Evolutionary conservation across 441 rosid genomes (phyloP).

Genomic region (Pelargonium australe): DNA sequence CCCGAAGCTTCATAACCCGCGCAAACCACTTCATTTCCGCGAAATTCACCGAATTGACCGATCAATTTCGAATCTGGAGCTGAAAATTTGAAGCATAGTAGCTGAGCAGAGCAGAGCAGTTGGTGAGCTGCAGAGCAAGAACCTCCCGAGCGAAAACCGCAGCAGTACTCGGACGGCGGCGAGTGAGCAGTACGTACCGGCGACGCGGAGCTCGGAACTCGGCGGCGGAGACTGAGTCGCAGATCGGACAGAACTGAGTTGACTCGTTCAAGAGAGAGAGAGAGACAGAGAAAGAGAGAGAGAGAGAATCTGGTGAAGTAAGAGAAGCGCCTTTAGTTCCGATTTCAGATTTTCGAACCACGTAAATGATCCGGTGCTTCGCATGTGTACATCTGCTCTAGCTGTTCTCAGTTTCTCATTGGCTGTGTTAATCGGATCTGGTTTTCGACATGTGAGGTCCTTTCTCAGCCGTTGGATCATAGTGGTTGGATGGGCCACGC

Average conservation of each 20-base stretch:
- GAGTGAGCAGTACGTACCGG: background rate
- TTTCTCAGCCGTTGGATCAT: background rate
- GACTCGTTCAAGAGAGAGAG: conserved; percentile 9
- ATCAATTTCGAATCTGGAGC: background rate
- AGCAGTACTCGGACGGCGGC: background rate
- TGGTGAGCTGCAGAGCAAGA: background rate
- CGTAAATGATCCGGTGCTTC: background rate
- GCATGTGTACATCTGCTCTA: background rate
- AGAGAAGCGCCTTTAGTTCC: conserved; percentile 7
- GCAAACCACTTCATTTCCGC: background rate
- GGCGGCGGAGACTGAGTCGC: conserved; percentile 5
- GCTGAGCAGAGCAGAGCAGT: background rate
- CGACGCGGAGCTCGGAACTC: background rate
- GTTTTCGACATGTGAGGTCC: background rate
- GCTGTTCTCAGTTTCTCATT: background rate
- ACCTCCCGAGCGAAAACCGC: background rate
- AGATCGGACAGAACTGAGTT: conserved; percentile 7
- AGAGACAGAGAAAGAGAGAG: background rate
- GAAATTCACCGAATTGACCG: conserved; percentile 3
- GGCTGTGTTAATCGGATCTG: background rate
- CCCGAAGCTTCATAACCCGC: background rate
- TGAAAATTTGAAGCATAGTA: background rate
- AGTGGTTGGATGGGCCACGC: background rate
- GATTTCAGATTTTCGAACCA: conserved; percentile 4
- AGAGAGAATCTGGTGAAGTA: background rate